These are phyloP conservation scores for Suillus clintonianus DNA, from an alignment of 768 basidiomycete genomes.

Conservation along the genomic window DNA sequence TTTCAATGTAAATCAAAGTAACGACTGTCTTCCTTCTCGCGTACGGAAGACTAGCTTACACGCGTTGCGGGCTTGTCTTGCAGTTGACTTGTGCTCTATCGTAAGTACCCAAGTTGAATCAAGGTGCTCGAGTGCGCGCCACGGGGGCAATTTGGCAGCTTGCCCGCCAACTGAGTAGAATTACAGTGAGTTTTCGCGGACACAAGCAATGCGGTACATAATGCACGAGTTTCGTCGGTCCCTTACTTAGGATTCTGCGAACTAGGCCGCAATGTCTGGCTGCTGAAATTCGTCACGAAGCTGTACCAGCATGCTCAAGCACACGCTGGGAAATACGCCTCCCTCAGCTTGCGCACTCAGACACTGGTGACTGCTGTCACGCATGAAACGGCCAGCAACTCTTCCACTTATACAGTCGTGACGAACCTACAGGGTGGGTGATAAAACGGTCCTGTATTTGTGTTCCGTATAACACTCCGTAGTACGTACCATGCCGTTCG, in stretches of 20 bases:
- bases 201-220: background rate
- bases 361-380: constrained; percentile 62
- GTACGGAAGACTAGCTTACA: too few species aligned
- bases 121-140: too few species aligned
- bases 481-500: too few species aligned
- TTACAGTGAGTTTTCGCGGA: background rate
- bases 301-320: constrained; percentile 50
- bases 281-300: constrained; percentile 76
- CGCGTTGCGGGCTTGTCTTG: too few species aligned
- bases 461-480: too few species aligned
- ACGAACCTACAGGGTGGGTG: too few species aligned
- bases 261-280: constrained; percentile 72
- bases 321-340: constrained; percentile 28
- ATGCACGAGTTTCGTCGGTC: background rate
- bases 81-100: too few species aligned
- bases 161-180: background rate
- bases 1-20: too few species aligned
- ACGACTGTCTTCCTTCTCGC: too few species aligned
- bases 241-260: constrained; percentile 52
- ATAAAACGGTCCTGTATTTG: too few species aligned
- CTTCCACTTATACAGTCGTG: constrained; percentile 33
- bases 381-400: background rate
- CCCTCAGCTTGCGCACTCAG: constrained; percentile 66
- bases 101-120: too few species aligned
- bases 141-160: too few species aligned